Percentiles rank a stretch among this genome's conserved stretches.
Conservation (phyloP, 1,139 yeast species). For the Blastobotrys arbuscula region DNA sequence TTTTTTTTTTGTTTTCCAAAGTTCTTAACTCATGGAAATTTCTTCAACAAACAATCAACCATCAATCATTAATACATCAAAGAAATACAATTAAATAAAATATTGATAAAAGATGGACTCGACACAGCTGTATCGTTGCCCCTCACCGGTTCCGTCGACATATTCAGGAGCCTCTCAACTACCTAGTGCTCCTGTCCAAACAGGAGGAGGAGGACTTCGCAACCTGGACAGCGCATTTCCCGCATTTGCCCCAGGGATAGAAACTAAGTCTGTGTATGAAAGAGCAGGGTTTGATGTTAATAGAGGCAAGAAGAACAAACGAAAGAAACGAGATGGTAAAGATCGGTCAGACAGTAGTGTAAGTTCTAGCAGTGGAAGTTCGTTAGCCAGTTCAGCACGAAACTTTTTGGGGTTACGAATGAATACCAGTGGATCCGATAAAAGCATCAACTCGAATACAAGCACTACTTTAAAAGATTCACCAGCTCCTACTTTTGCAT, state of each 20-base stretch:
- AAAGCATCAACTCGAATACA: background rate
- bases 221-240: constrained; percentile 38
- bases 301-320: constrained; percentile 10
- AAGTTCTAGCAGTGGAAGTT: constrained; percentile 1
- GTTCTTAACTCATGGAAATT: background rate
- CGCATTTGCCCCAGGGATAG: constrained; percentile 32
- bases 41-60: background rate
- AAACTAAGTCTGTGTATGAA: constrained; percentile 35
- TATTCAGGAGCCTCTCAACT: constrained; percentile 1
- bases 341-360: constrained; percentile 1
- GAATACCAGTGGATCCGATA: background rate
- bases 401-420: constrained; percentile 6
- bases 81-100: background rate
- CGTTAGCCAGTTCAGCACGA: background rate
- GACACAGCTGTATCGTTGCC: constrained; percentile 5
- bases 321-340: background rate
- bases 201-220: background rate
- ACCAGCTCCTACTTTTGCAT: constrained; percentile 6
- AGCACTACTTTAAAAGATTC: background rate
- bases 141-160: constrained; percentile 10
- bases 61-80: background rate
- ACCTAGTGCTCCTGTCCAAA: background rate
- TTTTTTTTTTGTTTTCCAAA: background rate
- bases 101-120: background rate
- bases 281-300: constrained; percentile 39